These are phyloP conservation scores for Nelumbo lutea DNA, from an alignment of 164 flowering plant genomes.

Conservation along the genomic window DNA sequence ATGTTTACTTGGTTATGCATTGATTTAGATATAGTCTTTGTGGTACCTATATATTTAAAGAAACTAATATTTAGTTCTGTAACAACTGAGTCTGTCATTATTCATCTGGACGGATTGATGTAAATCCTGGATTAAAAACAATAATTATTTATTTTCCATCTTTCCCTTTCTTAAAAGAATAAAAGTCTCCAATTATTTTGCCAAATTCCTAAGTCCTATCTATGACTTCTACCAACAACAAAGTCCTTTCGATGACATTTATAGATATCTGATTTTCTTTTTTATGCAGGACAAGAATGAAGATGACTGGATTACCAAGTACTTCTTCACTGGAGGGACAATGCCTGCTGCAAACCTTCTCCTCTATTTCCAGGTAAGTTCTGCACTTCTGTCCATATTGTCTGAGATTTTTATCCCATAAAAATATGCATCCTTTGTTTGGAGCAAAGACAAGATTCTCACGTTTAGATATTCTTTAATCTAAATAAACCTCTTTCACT, in stretches of 20 bases:
- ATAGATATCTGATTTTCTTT: neutral
- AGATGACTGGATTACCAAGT: conserved; percentile 89
- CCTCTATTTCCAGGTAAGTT: conserved; percentile 76
- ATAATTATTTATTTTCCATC: no score
- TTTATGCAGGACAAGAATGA: conserved; percentile 56
- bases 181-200: no score
- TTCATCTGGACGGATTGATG: no score
- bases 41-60: neutral
- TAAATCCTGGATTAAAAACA: no score
- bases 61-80: neutral
- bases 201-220: no score
- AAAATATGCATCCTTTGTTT: neutral
- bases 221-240: no score
- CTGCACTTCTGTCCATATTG: neutral
- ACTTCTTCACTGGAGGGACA: conserved; percentile 87
- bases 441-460: no score
- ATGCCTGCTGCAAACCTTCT: conserved; percentile 88
- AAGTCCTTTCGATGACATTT: neutral
- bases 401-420: neutral
- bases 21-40: neutral
- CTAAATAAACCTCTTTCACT: no score
- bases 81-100: no score
- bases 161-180: no score
- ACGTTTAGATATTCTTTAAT: no score
- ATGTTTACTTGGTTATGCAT: neutral